Base-by-base conservation (phyloP, 1,284 basidiomycete genomes). In the Papiliotrema fonsecae region DNA sequence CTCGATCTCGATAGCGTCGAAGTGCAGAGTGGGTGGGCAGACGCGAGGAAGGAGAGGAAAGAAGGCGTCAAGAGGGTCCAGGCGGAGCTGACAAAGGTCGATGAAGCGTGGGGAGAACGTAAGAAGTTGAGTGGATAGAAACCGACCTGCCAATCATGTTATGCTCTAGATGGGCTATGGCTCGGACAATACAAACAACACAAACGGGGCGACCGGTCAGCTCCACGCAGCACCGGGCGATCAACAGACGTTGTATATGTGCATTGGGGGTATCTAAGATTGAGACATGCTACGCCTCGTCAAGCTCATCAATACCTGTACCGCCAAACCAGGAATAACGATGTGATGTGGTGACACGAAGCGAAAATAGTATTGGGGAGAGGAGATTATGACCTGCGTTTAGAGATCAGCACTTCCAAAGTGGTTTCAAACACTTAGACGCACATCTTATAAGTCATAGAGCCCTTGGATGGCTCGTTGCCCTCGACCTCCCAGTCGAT, bases 401-500 rank as follows among this genome's bases (percentile, higher is more conserved):
- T 10, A 45, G 19, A 5, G 19, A 31, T 45, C 48, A 57, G 65
- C 61, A 65, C 49, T 62, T 6, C 36, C 31, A 16, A 19, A 32
- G 26, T 3, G 6, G 7, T 32, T 18, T 9, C 10, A n/a, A n/a
- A n/a, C 42, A 69, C 75, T 69, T 53, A 5, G 34, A 35, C 34
- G 34, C 34, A 77, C 76, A 77, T 77, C 67, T 76, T 76, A 68
- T 76, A 77, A 30, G 65, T 61, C 62, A 77, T 72, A 51, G 56
- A 57, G 39, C 65, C 71, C 57, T 67, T 62, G 26, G 58, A 48
- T 14, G 67, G 48, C 51, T 70, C 67, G n/a, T 48, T 48, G n/a
- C 76, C 77, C 25, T 70, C 61, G 24, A 75, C 70, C 62, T 83
- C 77, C 77, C 91, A 94, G 42, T 80, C 75, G 60, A 97, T 82